Base-by-base conservation (phyloP, 2,329 filamentous ascomycete species). In the Talaromyces sp. region DNA sequence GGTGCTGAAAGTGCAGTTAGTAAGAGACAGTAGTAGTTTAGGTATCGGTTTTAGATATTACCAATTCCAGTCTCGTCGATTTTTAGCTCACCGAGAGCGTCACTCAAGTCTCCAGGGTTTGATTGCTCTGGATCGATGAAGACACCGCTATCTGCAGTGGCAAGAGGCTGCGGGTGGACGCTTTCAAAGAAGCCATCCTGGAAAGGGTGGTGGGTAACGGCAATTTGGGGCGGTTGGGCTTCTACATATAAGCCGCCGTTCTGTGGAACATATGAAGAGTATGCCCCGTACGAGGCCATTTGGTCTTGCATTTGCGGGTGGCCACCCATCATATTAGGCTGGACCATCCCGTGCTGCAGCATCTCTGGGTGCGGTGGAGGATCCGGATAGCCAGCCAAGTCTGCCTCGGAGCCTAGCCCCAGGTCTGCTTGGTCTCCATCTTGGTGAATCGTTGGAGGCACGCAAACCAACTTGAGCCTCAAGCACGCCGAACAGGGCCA, bases 401-500 rank as follows among this genome's bases (percentile, higher is more conserved):
- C 65, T 33, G 72, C 6, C 34, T 75, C 74, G 55, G 65, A 54
- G 47, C 64, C 64, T 60, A 72, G 73, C 14, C 65, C 72, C n/a
- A 68, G 63, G 50, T 67, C 63, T 16, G 59, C 28, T 54, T 73
- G 71, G 33, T 79, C 78, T 58, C 87, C 86, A 69, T 92, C 90
- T 69, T 90, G 89, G 64, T 86, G 87, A 62, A 92, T 88, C 61
- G 91, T 92, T 4, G 94, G 95, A 53, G 92, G 92, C 30, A 97
- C 89, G 75, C 95, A 98, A 70, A 95, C 91, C 63, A 97, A 85
- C 80, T 97, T 98, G 65, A 98, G 82, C 56, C 94, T 87, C 65
- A 92, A 89, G 75, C 94, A 99, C 40, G 95, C 92, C 47, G 93
- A 95, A 76, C 94, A 98, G 31, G 95, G 95, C 94, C 95, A 98